phyloP scores from a whole-genome alignment of 345 rosid genomes.

The Iberis pinnata region DNA sequence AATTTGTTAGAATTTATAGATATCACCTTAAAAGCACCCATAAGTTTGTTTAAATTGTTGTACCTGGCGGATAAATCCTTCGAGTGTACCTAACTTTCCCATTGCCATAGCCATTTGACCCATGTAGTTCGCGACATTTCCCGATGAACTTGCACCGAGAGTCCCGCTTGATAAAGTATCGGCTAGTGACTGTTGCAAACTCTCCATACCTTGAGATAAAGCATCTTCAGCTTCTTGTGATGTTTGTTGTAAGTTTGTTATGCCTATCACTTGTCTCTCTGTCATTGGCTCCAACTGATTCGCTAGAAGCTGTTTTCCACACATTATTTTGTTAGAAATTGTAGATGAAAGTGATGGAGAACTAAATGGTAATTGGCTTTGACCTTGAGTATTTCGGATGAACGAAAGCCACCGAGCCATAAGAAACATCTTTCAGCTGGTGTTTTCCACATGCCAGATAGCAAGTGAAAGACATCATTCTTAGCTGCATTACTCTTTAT shows the following conservation, averaged over 20 bases:
- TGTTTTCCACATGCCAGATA: slow-evolving; percentile 99
- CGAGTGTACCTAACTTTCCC: slow-evolving; percentile 98
- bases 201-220: slow-evolving; percentile 98
- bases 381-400: slow-evolving; percentile 97
- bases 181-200: slow-evolving; percentile 85
- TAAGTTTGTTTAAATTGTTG: neutral
- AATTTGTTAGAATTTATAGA: too few species aligned
- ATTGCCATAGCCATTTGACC: slow-evolving; percentile 99
- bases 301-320: slow-evolving; percentile 61
- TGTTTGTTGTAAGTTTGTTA: slow-evolving; percentile 83
- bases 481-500: slow-evolving; percentile 90
- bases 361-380: slow-evolving; percentile 5
- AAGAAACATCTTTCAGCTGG: slow-evolving; percentile 98
- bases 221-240: slow-evolving; percentile 99
- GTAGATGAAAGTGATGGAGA: slow-evolving; percentile 2
- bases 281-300: slow-evolving; percentile 94
- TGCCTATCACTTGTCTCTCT: slow-evolving; percentile 75
- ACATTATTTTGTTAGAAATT: neutral
- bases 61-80: slow-evolving; percentile 96
- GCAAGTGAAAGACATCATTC: slow-evolving; percentile 92
- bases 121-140: slow-evolving; percentile 91
- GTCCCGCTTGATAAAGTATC: slow-evolving; percentile 87
- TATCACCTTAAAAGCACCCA: too few species aligned
- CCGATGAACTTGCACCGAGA: slow-evolving; percentile 79
- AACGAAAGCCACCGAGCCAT: slow-evolving; percentile 99